Conservation (phyloP, 192 early-diverging fungal species). For the Jimgerdemannia lactiflua region DNA sequence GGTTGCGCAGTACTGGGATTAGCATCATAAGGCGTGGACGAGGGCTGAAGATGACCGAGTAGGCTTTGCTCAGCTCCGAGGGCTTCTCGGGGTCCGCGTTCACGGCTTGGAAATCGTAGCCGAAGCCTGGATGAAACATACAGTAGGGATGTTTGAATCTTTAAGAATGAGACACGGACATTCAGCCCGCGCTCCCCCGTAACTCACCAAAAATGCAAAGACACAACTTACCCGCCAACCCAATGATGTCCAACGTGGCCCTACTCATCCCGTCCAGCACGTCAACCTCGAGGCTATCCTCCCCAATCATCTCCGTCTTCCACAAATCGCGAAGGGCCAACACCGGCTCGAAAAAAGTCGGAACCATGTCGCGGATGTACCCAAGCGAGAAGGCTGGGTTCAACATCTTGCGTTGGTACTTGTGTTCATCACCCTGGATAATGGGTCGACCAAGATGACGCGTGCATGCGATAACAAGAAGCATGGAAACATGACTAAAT, state of each 20-base stretch:
- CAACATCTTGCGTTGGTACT: conserved; percentile 51
- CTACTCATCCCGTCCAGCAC: conserved; percentile 32
- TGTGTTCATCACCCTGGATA: conserved; percentile 39
- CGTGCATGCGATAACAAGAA: no score
- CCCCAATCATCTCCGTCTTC: conserved; percentile 21
- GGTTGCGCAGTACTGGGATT: conserved; percentile 19
- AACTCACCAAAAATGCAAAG: background rate
- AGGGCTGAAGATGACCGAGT: conserved; percentile 29
- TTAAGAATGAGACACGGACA: no score
- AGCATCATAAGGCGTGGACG: conserved; percentile 8
- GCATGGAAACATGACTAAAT: no score
- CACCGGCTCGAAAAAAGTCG: conserved; percentile 29
- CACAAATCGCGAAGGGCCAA: conserved; percentile 31
- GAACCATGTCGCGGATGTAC: conserved; percentile 42
- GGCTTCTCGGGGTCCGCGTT: conserved; percentile 10
- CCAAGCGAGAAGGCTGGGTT: conserved; percentile 49
- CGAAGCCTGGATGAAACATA: conserved; percentile 30
- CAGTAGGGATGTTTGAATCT: background rate
- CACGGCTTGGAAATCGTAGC: conserved; percentile 42
- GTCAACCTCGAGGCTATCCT: conserved; percentile 27
- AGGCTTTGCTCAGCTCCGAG: conserved; percentile 43
- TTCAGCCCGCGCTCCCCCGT: no score
- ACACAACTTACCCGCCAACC: conserved; percentile 24
- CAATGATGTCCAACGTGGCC: conserved; percentile 47
- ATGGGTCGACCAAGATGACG: background rate